A percentile compares a stretch with the other conserved stretches of the same genome.
Conservation (phyloP, 306 rosid genomes). For the Carpinus fangiana region DNA sequence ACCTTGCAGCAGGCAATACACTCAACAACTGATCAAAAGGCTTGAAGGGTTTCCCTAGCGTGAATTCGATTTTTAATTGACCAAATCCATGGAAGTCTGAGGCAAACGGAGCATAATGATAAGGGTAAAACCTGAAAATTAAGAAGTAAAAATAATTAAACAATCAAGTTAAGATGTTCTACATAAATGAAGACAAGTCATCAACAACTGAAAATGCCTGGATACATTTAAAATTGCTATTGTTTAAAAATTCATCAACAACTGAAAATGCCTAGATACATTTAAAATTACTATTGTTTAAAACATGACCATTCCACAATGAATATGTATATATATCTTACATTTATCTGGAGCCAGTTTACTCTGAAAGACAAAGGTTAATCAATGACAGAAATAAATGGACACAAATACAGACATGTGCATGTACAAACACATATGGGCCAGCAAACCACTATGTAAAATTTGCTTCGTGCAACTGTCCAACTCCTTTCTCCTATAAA, state of each 20-base stretch:
- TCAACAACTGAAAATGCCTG: constrained; percentile 1
- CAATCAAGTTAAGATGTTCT: neutral
- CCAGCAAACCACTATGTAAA: neutral
- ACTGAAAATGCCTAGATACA: no score
- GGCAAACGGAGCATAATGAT: constrained; percentile 38
- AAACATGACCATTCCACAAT: neutral
- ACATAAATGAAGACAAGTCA: neutral
- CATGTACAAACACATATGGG: neutral
- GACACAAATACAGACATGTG: neutral
- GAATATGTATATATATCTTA: neutral
- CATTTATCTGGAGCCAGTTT: neutral
- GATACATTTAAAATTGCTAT: neutral
- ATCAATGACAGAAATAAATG: neutral
- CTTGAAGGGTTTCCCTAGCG: constrained; percentile 31
- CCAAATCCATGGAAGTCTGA: constrained; percentile 23
- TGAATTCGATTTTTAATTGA: constrained; percentile 11
- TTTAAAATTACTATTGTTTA: neutral
- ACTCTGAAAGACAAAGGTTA: neutral
- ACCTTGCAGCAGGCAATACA: constrained; percentile 39
- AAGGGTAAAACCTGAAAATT: constrained; percentile 35
- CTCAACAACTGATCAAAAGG: constrained; percentile 37
- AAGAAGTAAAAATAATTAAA: neutral
- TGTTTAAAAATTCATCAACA: neutral
- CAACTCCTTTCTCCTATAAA: neutral
- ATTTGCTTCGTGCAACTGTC: neutral